These are phyloP conservation scores for Colletotrichum agaves DNA, from an alignment of 2,329 filamentous ascomycete genomes.

Conservation along the genomic window DNA sequence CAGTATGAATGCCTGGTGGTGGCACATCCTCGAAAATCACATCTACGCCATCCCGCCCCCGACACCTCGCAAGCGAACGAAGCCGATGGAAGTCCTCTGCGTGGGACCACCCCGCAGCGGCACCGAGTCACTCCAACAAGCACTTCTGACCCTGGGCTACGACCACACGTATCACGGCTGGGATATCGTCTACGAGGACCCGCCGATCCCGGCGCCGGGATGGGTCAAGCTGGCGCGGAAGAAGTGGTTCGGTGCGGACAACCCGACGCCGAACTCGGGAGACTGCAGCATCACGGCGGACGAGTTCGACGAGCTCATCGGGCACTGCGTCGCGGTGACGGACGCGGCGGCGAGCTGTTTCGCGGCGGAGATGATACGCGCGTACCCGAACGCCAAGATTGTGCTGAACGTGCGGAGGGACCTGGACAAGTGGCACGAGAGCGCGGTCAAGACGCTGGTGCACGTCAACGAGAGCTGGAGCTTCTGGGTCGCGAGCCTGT, in stretches of 20 bases:
- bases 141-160: slow-evolving; percentile 45
- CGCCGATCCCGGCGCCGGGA: slow-evolving; percentile 37
- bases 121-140: slow-evolving; percentile 49
- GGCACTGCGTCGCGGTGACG: slow-evolving; percentile 50
- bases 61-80: slow-evolving; percentile 43
- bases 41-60: slow-evolving; percentile 40
- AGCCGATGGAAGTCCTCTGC: slow-evolving; percentile 49
- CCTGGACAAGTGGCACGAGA: slow-evolving; percentile 52
- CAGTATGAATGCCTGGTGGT: slow-evolving; percentile 35
- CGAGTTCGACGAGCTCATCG: slow-evolving; percentile 45
- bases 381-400: slow-evolving; percentile 52
- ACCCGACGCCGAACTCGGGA: background rate
- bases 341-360: slow-evolving; percentile 54
- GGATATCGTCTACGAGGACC: slow-evolving; percentile 47
- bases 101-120: slow-evolving; percentile 47
- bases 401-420: slow-evolving; percentile 55
- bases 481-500: slow-evolving; percentile 44
- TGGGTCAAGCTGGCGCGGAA: slow-evolving; percentile 43
- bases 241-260: slow-evolving; percentile 41
- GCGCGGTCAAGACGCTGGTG: slow-evolving; percentile 43
- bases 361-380: slow-evolving; percentile 47
- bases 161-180: slow-evolving; percentile 49
- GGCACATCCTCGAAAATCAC: slow-evolving; percentile 28
- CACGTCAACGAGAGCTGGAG: slow-evolving; percentile 41
- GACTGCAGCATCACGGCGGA: slow-evolving; percentile 30